Evolutionary conservation across 2,329 filamentous ascomycete genomes (phyloP).

Genomic region (Sarocladium oryzae): DNA sequence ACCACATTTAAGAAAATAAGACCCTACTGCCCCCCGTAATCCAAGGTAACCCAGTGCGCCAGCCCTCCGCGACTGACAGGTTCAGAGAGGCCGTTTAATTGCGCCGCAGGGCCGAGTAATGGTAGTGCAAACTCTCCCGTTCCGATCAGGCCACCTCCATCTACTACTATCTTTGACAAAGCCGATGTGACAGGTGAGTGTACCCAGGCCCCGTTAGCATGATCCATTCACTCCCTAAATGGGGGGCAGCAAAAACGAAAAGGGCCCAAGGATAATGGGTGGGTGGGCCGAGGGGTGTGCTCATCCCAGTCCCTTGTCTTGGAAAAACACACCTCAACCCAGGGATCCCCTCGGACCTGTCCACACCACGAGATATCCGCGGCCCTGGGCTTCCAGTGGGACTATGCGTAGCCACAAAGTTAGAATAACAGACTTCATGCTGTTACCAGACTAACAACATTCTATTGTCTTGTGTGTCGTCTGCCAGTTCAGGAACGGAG

Average conservation of each 20-base stretch:
- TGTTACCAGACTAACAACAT: not conserved
- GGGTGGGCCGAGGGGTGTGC: too few relatives aligned
- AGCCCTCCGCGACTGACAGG: not conserved
- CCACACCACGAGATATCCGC: conserved; percentile 1
- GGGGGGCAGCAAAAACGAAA: not conserved
- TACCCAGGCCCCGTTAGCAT: not conserved
- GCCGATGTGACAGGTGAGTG: not conserved
- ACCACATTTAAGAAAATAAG: too few relatives aligned
- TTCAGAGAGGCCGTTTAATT: not conserved
- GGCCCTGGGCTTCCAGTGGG: not conserved
- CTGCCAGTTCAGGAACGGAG: too few relatives aligned
- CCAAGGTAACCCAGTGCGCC: too few relatives aligned
- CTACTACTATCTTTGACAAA: not conserved
- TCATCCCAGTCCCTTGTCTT: too few relatives aligned
- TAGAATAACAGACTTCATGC: not conserved
- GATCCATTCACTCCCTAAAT: not conserved
- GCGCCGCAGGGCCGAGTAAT: conserved; percentile 1
- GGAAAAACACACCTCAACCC: not conserved
- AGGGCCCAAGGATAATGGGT: not conserved
- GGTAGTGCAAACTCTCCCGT: conserved; percentile 4
- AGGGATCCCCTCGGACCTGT: not conserved
- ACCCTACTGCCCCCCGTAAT: too few relatives aligned
- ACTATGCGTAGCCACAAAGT: not conserved
- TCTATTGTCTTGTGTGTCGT: too few relatives aligned
- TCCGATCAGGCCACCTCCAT: conserved; percentile 5